Evolutionary conservation across 176 grass and related monocot genomes (phyloP).

Genomic region (Tuctoria greenei): DNA sequence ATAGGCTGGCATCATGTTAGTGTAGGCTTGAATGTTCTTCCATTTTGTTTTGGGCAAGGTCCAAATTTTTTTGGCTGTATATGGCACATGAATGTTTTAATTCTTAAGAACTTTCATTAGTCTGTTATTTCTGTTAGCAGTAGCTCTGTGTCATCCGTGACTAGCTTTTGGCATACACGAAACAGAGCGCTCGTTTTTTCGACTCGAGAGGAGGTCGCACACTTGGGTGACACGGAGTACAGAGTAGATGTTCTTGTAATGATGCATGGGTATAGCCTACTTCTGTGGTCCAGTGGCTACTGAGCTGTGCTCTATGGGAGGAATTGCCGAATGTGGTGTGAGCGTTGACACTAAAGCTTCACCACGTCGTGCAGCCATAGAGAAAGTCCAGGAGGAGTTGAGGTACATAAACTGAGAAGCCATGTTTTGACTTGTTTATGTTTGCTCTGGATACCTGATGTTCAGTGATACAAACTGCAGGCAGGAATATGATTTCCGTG

Average conservation of each 20-base stretch:
- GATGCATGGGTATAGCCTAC: conserved; percentile 38
- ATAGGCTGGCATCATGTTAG: background rate
- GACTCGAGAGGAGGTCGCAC: conserved; percentile 6
- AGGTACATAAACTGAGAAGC: conserved; percentile 44
- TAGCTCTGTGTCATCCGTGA: background rate
- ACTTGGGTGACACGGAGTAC: conserved; percentile 14
- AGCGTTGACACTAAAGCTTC: conserved; percentile 70
- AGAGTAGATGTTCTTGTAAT: conserved; percentile 37
- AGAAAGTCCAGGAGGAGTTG: conserved; percentile 92
- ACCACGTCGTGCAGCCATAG: conserved; percentile 70
- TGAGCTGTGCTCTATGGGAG: conserved; percentile 81
- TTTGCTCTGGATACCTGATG: conserved; percentile 37
- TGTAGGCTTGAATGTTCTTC: background rate
- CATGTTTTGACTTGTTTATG: conserved; percentile 8
- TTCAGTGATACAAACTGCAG: conserved; percentile 51
- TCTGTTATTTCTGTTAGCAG: background rate
- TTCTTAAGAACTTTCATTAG: background rate
- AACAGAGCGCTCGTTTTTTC: background rate
- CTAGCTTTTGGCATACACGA: conserved; percentile 23
- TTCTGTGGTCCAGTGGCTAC: conserved; percentile 55
- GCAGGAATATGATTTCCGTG: conserved; percentile 86
- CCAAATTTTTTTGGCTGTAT: too few relatives aligned
- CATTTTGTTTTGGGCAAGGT: background rate
- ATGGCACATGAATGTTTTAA: background rate
- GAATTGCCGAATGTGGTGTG: conserved; percentile 77